Evolutionary conservation across 2,329 filamentous ascomycete species (phyloP), one percentile per base, ranked within the genome.

Genomic region (Trichoderma arundinaceum): DNA sequence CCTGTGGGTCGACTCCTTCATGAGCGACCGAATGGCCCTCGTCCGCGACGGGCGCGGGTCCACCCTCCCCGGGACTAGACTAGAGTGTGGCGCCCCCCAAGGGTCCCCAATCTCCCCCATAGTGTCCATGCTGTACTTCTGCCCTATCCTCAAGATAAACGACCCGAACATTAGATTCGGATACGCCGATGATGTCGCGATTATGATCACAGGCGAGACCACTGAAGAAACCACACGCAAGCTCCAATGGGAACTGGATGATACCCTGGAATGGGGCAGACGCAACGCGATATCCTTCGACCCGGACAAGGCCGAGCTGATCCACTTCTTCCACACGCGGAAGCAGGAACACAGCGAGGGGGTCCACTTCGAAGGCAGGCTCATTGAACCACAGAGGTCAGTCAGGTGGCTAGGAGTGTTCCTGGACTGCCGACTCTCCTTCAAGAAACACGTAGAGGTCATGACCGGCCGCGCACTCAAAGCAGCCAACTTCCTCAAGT

Each of bases 271-370:
- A n/a, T n/a, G n/a, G n/a, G n/a, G n/a, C n/a, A n/a, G n/a, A n/a
- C n/a, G 17, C 46, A 61, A n/a, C 48, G 69, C 4, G 35, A 62
- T 32, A 63, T 62, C 64, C 8, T 73, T 73, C 51, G 65, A 70
- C 59, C 65, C 56, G 7, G 63, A 56, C 6, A 73, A 73, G 51
- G 70, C 69, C 28, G 66, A 73, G 53, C 66, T 71, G 2, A 71
- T 73, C 19, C 66, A 73, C 49, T 70, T 72, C 56, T 4, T 22
- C 4, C 4, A 49, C 7, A 35, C 48, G 32, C 48, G 57, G 19
- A 52, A 32, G 3, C 35, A 52, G 12, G 35, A 8, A 15, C 22
- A 60, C 32, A 52, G 64, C 5, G 53, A 56, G 41, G 1, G 5
- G 1, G 13, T 56, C 2, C 13, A 39, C 35, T 56, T 56, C 15